Base-by-base conservation (phyloP, 2,329 filamentous ascomycete species). In the Verticillium nonalfalfae region DNA sequence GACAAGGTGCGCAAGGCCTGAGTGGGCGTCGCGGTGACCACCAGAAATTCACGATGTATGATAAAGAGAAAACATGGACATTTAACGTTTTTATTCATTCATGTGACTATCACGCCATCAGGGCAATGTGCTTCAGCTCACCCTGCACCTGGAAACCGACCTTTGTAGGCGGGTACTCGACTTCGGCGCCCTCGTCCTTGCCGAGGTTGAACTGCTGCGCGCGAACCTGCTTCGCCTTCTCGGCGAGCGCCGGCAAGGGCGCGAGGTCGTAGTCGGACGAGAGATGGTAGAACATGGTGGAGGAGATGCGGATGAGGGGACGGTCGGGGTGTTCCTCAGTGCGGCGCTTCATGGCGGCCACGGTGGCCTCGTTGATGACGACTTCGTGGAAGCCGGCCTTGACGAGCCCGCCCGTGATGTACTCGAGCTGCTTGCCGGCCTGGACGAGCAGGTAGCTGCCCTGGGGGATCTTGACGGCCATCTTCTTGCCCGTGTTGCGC, bases 301-400 rank as follows among this genome's bases (percentile, higher is more conserved):
- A 85, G 39, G 82, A 85, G 69, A 87, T 86, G 57, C 84, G 76
- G 15, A 86, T 70, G 2, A 82, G 75, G 13, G 84, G 84, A 0
- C 83, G 72, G 18, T 80, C 78, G 0, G 82, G 80, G 11, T 73
- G 66, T 52, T 79, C 72, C 0, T 45, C 59, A 60, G 70, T 73
- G 45, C 84, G 77, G 58, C 69, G 69, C 63, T 76, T 75, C 3
- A 86, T 77, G 2, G 78, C 77, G 13, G 74, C 74, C 1, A 83
- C 62, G 0, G 84, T 87, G 65, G 74, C 71, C 7, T 81, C 76
- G 69, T 81, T 86, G 63, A 86, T 81, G 1, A 85, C 81, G 0
- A 87, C 84, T 75, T 87, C 84, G 73, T 87, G 84, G 73, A 77
- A 87, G 4, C 84, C 84, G 1, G 84, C 84, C 70, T 85, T 86